Percentiles rank a stretch among this genome's conserved stretches.
Evolutionary conservation across 2,329 filamentous ascomycete species (phyloP).

Genomic region (Onygena corvina): DNA sequence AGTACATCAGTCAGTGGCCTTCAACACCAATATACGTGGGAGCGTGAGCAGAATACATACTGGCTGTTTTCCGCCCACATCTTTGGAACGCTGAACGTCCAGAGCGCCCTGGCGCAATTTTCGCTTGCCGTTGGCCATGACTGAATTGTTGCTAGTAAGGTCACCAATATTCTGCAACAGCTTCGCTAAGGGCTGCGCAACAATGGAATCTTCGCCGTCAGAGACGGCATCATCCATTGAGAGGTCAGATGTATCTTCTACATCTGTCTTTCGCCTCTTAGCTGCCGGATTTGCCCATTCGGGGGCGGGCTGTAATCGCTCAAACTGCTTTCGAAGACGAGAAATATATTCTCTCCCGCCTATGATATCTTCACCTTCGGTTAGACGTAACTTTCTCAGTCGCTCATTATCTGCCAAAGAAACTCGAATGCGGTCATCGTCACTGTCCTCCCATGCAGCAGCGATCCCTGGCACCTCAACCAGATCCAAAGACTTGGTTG

Average conservation of each 20-base stretch:
- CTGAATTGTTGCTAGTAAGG: constrained; percentile 45
- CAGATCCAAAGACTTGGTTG: constrained; percentile 13
- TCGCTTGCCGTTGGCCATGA: constrained; percentile 45
- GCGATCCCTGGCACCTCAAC: not conserved
- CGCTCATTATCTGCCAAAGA: constrained; percentile 66
- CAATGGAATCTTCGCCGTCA: constrained; percentile 49
- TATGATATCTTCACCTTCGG: constrained; percentile 74
- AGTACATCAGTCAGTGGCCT: constrained; percentile 11
- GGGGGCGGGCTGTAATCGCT: constrained; percentile 49
- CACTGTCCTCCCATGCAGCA: constrained; percentile 75
- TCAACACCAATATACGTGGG: not conserved
- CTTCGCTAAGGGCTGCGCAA: constrained; percentile 63
- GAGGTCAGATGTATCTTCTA: constrained; percentile 26
- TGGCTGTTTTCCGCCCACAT: constrained; percentile 66
- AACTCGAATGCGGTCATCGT: constrained; percentile 76
- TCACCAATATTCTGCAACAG: constrained; percentile 64
- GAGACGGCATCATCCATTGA: constrained; percentile 45
- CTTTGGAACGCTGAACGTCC: constrained; percentile 78
- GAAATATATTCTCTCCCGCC: constrained; percentile 74
- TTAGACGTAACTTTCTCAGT: constrained; percentile 68
- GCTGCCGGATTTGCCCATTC: constrained; percentile 46
- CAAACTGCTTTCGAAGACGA: constrained; percentile 65
- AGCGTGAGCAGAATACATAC: constrained; percentile 25
- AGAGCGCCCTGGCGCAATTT: constrained; percentile 77
- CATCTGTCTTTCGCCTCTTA: constrained; percentile 32